These are phyloP conservation scores for Lojkania enalia DNA, from an alignment of 2,329 filamentous ascomycete species.

Conservation along the genomic window DNA sequence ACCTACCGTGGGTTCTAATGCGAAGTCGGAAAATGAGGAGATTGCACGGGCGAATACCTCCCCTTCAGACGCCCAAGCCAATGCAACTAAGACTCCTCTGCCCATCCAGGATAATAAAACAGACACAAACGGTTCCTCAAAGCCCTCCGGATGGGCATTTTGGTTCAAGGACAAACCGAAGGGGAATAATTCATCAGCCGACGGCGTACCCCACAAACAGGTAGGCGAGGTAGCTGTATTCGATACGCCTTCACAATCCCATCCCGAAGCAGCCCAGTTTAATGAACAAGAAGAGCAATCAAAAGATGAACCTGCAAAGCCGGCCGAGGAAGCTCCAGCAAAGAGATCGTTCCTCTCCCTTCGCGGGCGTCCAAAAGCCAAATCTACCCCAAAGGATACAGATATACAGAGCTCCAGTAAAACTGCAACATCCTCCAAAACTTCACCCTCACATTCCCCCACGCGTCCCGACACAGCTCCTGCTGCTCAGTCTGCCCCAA, in stretches of 20 bases:
- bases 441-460: constrained; percentile 30
- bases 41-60: no score
- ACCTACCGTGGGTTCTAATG: constrained; percentile 10
- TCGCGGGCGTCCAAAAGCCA: constrained; percentile 34
- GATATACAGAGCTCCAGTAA: constrained; percentile 44
- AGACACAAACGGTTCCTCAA: constrained; percentile 46
- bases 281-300: constrained; percentile 46
- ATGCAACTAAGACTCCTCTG: not conserved
- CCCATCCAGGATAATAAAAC: constrained; percentile 5
- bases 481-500: constrained; percentile 30
- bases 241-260: constrained; percentile 54
- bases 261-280: constrained; percentile 56
- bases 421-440: constrained; percentile 32
- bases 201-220: constrained; percentile 60
- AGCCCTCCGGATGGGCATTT: constrained; percentile 74
- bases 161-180: constrained; percentile 67
- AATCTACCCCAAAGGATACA: constrained; percentile 23
- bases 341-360: constrained; percentile 39
- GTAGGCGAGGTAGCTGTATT: constrained; percentile 56
- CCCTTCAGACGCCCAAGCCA: no score
- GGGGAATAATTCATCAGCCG: constrained; percentile 58
- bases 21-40: no score
- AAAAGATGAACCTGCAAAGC: constrained; percentile 18
- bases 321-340: constrained; percentile 23
- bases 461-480: constrained; percentile 31